phyloP scores from a whole-genome alignment of 2,329 filamentous ascomycete genomes.

The Fusarium mexicanum region DNA sequence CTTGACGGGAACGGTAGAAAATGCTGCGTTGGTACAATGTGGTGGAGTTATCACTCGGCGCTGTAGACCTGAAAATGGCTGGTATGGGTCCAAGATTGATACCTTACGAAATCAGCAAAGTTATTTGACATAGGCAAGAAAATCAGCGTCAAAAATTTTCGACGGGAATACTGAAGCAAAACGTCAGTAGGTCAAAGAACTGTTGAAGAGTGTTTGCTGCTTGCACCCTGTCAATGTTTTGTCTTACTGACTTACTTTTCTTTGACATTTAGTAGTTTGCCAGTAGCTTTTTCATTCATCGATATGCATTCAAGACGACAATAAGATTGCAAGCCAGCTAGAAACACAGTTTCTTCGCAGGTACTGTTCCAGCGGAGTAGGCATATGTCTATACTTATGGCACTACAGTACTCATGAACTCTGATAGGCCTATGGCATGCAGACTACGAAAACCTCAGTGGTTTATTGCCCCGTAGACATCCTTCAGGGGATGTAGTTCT shows the following conservation, averaged over 20 bases:
- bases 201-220: slow-evolving; percentile 8
- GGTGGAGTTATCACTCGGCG: background rate
- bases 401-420: background rate
- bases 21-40: background rate
- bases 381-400: background rate
- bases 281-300: background rate
- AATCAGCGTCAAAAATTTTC: background rate
- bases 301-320: background rate
- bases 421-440: background rate
- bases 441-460: background rate
- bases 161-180: background rate
- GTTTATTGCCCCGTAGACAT: background rate
- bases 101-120: background rate
- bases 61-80: background rate
- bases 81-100: background rate
- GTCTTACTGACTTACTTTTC: background rate
- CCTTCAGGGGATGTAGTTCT: background rate
- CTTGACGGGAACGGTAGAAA: background rate
- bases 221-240: background rate
- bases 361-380: background rate
- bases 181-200: background rate
- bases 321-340: background rate
- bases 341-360: background rate
- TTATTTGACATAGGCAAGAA: background rate
- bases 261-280: background rate